These are phyloP conservation scores for Saccharomyces eubayanus DNA, from an alignment of 805 yeast genomes.

Conservation along the genomic window DNA sequence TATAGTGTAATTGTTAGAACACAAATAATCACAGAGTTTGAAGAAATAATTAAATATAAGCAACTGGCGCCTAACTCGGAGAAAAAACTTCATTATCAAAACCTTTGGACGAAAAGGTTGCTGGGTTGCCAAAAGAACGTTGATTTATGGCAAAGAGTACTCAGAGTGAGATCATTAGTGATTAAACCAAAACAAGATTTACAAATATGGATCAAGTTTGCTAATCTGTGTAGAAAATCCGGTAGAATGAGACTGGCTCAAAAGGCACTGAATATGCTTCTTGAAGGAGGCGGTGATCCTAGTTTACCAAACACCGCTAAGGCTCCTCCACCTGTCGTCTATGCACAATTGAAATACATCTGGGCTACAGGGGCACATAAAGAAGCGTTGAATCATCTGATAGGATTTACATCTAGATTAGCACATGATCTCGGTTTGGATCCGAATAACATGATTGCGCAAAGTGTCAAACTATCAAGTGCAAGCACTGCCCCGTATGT, in stretches of 20 bases:
- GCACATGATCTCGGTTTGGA: constrained; percentile 78
- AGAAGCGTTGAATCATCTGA: constrained; percentile 75
- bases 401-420: constrained; percentile 84
- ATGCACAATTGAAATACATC: constrained; percentile 90
- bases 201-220: constrained; percentile 97
- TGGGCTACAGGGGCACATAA: constrained; percentile 88
- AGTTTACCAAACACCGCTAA: constrained; percentile 47
- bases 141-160: constrained; percentile 93
- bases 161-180: constrained; percentile 87
- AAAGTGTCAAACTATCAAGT: constrained; percentile 64
- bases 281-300: constrained; percentile 60
- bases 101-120: constrained; percentile 85
- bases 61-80: constrained; percentile 73
- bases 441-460: constrained; percentile 78
- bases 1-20: constrained; percentile 93
- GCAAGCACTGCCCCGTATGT: constrained; percentile 48
- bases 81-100: constrained; percentile 64
- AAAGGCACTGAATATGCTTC: constrained; percentile 68
- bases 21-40: constrained; percentile 92
- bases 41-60: constrained; percentile 85
- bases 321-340: constrained; percentile 92
- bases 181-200: constrained; percentile 90
- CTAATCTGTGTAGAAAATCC: constrained; percentile 86
- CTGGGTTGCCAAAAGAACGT: constrained; percentile 91
- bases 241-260: constrained; percentile 87